These are phyloP conservation scores for Parmelia sp. DNA, from an alignment of 495 filamentous ascomycete species.

Conservation along the genomic window DNA sequence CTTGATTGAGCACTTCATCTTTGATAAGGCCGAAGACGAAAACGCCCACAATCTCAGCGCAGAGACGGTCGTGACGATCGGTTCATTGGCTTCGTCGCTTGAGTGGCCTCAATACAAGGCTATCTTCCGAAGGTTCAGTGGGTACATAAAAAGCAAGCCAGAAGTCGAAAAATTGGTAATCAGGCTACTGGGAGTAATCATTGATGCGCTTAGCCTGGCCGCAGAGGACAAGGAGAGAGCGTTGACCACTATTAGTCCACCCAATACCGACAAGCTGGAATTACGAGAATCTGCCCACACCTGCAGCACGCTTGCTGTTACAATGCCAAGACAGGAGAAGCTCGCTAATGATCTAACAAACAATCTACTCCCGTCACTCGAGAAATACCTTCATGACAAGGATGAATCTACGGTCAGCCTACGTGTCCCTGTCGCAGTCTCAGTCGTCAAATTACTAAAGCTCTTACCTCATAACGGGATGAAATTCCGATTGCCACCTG, in stretches of 20 bases:
- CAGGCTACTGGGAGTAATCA: constrained; percentile 69
- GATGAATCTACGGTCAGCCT: constrained; percentile 88
- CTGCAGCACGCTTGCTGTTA: constrained; percentile 48
- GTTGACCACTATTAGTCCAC: constrained; percentile 23
- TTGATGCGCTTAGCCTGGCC: constrained; percentile 61
- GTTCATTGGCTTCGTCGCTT: constrained; percentile 62
- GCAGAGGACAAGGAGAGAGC: constrained; percentile 39
- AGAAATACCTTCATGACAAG: constrained; percentile 82
- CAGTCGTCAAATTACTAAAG: constrained; percentile 76
- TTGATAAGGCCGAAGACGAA: constrained; percentile 67
- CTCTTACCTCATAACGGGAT: constrained; percentile 68
- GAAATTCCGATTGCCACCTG: constrained; percentile 64
- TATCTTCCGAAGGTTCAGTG: constrained; percentile 70
- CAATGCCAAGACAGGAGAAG: constrained; percentile 63
- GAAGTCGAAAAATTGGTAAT: constrained; percentile 82
- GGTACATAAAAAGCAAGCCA: constrained; percentile 71
- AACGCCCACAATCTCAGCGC: constrained; percentile 77
- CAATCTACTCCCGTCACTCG: constrained; percentile 68
- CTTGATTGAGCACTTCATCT: constrained; percentile 87
- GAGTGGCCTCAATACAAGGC: constrained; percentile 90
- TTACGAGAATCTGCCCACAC: background rate
- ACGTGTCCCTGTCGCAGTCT: constrained; percentile 80
- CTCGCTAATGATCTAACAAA: constrained; percentile 66
- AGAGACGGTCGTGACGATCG: constrained; percentile 71
- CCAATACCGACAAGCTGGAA: background rate